A percentile compares a stretch with the other conserved stretches of the same genome.
Evolutionary conservation across 2,329 filamentous ascomycete species (phyloP).

Genomic region (Paecilomyces sp.): DNA sequence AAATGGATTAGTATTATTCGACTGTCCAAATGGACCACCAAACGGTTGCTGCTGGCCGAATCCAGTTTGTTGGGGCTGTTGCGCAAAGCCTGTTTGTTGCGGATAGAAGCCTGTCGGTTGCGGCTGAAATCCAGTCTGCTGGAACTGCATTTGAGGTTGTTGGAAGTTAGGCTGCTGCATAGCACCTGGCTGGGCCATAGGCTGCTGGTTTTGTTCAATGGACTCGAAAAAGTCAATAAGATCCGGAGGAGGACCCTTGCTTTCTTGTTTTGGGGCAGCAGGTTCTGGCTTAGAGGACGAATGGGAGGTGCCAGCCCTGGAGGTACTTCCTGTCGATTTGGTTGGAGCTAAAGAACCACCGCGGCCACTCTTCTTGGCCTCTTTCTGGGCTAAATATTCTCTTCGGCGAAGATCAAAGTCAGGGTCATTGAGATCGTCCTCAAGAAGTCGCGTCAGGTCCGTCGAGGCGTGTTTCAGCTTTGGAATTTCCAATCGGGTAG

Average conservation of each 20-base stretch:
- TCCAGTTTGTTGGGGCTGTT: constrained; percentile 29
- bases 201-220: constrained; percentile 69
- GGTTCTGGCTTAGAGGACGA: constrained; percentile 16
- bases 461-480: constrained; percentile 96
- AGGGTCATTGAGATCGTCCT: constrained; percentile 89
- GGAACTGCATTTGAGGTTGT: constrained; percentile 10
- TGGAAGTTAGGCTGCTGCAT: constrained; percentile 27
- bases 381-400: constrained; percentile 84
- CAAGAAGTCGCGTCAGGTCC: constrained; percentile 77
- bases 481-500: constrained; percentile 87
- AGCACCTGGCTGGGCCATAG: constrained; percentile 34
- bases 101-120: constrained; percentile 23
- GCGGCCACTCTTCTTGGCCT: constrained; percentile 55
- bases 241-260: constrained; percentile 50
- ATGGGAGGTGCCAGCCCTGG: constrained; percentile 20
- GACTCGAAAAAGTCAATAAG: constrained; percentile 93
- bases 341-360: constrained; percentile 27
- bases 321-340: constrained; percentile 16
- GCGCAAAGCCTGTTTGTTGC: constrained; percentile 23
- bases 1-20: constrained; percentile 29
- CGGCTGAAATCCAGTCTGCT: constrained; percentile 13
- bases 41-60: constrained; percentile 18
- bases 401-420: constrained; percentile 91
- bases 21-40: constrained; percentile 16
- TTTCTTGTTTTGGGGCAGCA: constrained; percentile 20